These are phyloP conservation scores for Boletus mariae DNA, from an alignment of 1,284 basidiomycete genomes.

Conservation along the genomic window DNA sequence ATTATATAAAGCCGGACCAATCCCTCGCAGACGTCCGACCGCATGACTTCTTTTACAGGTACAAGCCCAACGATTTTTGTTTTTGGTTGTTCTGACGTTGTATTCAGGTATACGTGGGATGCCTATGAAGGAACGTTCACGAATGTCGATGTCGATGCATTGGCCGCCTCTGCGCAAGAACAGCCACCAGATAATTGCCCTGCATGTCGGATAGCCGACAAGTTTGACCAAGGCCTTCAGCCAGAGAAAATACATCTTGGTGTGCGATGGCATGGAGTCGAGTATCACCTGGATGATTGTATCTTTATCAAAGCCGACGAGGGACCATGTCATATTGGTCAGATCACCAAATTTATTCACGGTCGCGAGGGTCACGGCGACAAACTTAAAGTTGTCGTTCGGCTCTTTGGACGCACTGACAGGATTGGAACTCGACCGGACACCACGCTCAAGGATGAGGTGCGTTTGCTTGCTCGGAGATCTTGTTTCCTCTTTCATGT, in stretches of 20 bases:
- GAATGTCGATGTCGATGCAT: slow-evolving; percentile 23
- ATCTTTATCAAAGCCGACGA: slow-evolving; percentile 43
- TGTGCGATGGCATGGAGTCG: slow-evolving; percentile 39
- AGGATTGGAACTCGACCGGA: slow-evolving; percentile 27
- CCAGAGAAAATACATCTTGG: slow-evolving; percentile 35
- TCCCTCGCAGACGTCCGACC: slow-evolving; percentile 21
- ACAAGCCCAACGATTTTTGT: not conserved
- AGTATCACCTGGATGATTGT: slow-evolving; percentile 56
- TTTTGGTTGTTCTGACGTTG: slow-evolving; percentile 7
- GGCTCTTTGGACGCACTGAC: slow-evolving; percentile 37
- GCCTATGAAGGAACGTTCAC: slow-evolving; percentile 14
- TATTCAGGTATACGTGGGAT: slow-evolving; percentile 27
- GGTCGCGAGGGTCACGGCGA: not conserved
- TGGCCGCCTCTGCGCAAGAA: slow-evolving; percentile 8
- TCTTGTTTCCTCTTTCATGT: not conserved
- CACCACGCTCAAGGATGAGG: slow-evolving; percentile 38
- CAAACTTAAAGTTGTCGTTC: slow-evolving; percentile 24
- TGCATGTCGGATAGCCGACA: slow-evolving; percentile 37
- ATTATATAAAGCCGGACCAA: slow-evolving; percentile 25
- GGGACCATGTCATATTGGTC: slow-evolving; percentile 38
- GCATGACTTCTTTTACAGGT: slow-evolving; percentile 62
- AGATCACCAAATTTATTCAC: slow-evolving; percentile 29
- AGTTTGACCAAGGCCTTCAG: slow-evolving; percentile 28
- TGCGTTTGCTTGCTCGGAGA: slow-evolving; percentile 8
- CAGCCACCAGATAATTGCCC: slow-evolving; percentile 49